Conservation (phyloP, 768 basidiomycete genomes). For the Pisolithus microcarpus region DNA sequence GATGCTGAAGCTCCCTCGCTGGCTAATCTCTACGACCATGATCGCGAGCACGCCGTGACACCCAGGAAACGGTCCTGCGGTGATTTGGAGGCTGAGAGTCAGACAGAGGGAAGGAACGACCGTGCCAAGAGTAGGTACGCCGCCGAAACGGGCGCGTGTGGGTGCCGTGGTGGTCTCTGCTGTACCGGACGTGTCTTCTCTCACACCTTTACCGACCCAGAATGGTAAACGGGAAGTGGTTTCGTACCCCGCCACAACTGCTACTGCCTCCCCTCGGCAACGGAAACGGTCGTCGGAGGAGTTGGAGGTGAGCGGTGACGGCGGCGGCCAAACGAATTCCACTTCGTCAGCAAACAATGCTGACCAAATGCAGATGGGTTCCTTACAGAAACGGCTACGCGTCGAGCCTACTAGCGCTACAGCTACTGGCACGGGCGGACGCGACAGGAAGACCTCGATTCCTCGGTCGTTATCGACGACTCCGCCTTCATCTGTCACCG, state of each 20-base stretch:
- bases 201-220: neutral
- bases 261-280: constrained; percentile 18
- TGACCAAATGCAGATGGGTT: constrained; percentile 4
- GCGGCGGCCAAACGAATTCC: neutral
- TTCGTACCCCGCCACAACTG: neutral
- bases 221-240: neutral
- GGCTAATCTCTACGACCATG: constrained; percentile 4
- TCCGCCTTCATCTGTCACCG: constrained; percentile 17
- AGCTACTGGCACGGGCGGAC: neutral
- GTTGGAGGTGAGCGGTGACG: constrained; percentile 23
- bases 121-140: constrained; percentile 23
- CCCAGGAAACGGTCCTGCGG: constrained; percentile 32
- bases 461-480: constrained; percentile 11
- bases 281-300: constrained; percentile 49
- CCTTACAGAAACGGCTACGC: constrained; percentile 23
- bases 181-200: neutral
- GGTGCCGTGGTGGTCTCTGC: constrained; percentile 3
- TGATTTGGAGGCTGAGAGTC: constrained; percentile 28
- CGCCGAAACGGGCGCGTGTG: constrained; percentile 35
- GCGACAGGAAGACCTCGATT: neutral
- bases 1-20: constrained; percentile 2
- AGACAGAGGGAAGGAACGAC: neutral
- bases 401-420: constrained; percentile 10
- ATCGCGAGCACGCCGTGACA: constrained; percentile 9
- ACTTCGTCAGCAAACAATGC: constrained; percentile 11